phyloP scores from a whole-genome alignment of 257 asterid genomes.

The Cruciata laevipes region DNA sequence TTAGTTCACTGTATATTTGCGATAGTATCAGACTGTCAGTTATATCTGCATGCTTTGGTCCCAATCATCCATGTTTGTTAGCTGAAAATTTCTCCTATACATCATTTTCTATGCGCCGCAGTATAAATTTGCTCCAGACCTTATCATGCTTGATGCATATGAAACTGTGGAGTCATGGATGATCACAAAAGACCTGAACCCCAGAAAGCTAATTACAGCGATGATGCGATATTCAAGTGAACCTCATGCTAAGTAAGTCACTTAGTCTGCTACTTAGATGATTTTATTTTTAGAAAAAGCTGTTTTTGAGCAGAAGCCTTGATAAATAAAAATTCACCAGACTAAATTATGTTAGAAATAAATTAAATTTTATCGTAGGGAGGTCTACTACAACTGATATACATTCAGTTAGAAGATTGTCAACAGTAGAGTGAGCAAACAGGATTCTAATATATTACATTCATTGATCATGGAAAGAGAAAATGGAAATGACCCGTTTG shows the following conservation, averaged over 20 bases:
- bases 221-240: slow-evolving; percentile 99
- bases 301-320: background rate
- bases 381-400: background rate
- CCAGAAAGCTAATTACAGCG: slow-evolving; percentile 96
- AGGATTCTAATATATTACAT: background rate
- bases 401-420: background rate
- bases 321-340: background rate
- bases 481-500: background rate
- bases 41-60: slow-evolving; percentile 12
- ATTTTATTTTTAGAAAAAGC: slow-evolving; percentile 10
- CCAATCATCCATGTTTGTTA: slow-evolving; percentile 6
- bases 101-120: slow-evolving; percentile 32
- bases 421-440: background rate
- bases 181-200: slow-evolving; percentile 78
- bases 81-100: slow-evolving; percentile 6
- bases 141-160: slow-evolving; percentile 96
- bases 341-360: background rate
- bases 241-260: slow-evolving; percentile 86
- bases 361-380: background rate
- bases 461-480: background rate
- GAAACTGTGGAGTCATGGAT: slow-evolving; percentile 99
- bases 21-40: slow-evolving; percentile 10
- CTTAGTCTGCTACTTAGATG: slow-evolving; percentile 21
- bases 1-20: slow-evolving; percentile 9
- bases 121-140: slow-evolving; percentile 98